A percentile compares a stretch with the other conserved stretches of the same genome.
These are phyloP conservation scores for Mollisiaceae sp. DNA, from an alignment of 2,329 filamentous ascomycete genomes.

Conservation along the genomic window DNA sequence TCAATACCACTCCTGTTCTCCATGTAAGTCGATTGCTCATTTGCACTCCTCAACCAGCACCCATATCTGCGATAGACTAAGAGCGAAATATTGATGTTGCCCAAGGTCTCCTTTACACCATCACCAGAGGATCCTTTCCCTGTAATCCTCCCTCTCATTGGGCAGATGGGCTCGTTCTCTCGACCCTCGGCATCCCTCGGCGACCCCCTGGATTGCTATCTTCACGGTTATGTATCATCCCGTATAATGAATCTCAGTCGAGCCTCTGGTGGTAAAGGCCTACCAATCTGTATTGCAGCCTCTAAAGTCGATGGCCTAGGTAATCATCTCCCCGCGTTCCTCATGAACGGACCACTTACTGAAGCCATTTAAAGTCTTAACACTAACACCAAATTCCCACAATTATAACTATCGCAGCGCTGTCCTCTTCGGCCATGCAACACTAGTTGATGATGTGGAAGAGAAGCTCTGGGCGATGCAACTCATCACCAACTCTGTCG, in stretches of 20 bases:
- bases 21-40: constrained; percentile 18
- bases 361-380: constrained; percentile 58
- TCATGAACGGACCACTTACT: neutral
- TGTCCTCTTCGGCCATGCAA: constrained; percentile 76
- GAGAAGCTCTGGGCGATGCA: constrained; percentile 82
- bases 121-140: constrained; percentile 63
- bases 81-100: neutral
- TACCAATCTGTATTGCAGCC: constrained; percentile 76
- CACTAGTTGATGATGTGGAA: constrained; percentile 64
- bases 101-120: constrained; percentile 42
- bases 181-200: constrained; percentile 66
- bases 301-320: constrained; percentile 75
- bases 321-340: neutral
- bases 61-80: neutral
- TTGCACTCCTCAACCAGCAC: neutral
- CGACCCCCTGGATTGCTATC: constrained; percentile 76
- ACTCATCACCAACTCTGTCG: constrained; percentile 76
- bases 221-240: constrained; percentile 83
- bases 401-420: constrained; percentile 89
- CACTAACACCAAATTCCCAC: constrained; percentile 81
- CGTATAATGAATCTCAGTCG: constrained; percentile 72
- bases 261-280: constrained; percentile 46
- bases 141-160: constrained; percentile 82
- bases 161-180: constrained; percentile 76
- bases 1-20: constrained; percentile 77